Conservation (phyloP, 2,329 filamentous ascomycete genomes). For the Aurifilum marmelostoma region DNA sequence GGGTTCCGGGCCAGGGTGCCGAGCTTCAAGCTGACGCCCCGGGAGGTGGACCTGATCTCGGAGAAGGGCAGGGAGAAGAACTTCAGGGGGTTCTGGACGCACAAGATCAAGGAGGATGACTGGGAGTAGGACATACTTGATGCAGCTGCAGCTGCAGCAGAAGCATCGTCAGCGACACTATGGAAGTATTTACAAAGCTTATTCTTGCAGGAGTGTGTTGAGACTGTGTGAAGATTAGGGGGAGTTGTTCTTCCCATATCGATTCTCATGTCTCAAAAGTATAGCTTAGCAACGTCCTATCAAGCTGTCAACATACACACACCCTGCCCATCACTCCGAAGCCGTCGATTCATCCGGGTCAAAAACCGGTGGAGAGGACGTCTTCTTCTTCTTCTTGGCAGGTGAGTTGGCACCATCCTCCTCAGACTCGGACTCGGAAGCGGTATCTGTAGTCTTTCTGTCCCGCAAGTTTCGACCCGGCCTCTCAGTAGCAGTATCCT, state of each 20-base stretch:
- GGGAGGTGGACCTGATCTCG: slow-evolving; percentile 61
- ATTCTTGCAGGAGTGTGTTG: no score
- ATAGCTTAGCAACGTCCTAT: background rate
- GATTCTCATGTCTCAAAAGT: background rate
- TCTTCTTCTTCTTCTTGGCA: slow-evolving; percentile 7
- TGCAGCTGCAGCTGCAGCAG: no score
- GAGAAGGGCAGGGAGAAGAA: slow-evolving; percentile 63
- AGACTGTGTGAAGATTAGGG: no score
- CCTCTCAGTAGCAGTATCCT: background rate
- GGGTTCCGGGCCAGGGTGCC: slow-evolving; percentile 55
- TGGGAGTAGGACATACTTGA: background rate
- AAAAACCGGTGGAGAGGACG: slow-evolving; percentile 3
- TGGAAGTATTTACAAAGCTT: no score
- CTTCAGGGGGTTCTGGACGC: slow-evolving; percentile 61
- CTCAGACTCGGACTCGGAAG: background rate
- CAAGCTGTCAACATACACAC: background rate
- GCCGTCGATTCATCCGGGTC: slow-evolving; percentile 25
- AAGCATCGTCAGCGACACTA: no score
- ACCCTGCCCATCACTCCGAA: slow-evolving; percentile 17
- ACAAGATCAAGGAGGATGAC: slow-evolving; percentile 57
- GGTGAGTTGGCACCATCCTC: slow-evolving; percentile 14
- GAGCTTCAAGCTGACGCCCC: slow-evolving; percentile 60
- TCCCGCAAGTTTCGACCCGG: slow-evolving; percentile 16
- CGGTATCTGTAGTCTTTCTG: slow-evolving; percentile 9
- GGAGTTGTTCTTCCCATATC: background rate